Percentiles rank a stretch among this genome's conserved stretches.
Evolutionary conservation across 1,284 basidiomycete genomes (phyloP).

Genomic region (Trametes sp.): DNA sequence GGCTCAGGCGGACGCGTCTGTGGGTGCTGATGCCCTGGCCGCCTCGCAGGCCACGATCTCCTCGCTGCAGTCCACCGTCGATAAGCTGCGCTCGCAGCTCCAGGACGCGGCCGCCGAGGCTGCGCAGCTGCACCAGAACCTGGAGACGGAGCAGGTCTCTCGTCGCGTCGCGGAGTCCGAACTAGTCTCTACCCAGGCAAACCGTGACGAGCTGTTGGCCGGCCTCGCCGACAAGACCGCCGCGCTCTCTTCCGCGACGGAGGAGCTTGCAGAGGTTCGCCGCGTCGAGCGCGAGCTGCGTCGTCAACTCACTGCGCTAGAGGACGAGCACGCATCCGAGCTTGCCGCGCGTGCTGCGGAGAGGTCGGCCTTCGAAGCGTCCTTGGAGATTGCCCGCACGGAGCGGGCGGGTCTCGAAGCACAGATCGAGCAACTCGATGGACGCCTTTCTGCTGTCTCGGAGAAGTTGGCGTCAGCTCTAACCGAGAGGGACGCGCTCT

Average conservation of each 20-base stretch:
- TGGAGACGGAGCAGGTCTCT: slow-evolving; percentile 27
- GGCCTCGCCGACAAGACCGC: slow-evolving; percentile 28
- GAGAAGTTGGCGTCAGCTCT: slow-evolving; percentile 6
- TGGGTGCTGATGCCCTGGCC: slow-evolving; percentile 23
- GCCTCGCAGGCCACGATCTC: slow-evolving; percentile 24
- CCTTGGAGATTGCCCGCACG: slow-evolving; percentile 16
- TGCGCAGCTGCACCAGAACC: slow-evolving; percentile 14
- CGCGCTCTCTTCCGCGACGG: slow-evolving; percentile 16
- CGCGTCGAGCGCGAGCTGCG: slow-evolving; percentile 6
- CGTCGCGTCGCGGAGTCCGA: slow-evolving; percentile 26
- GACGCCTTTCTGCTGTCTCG: slow-evolving; percentile 11
- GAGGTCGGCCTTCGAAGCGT: slow-evolving; percentile 16
- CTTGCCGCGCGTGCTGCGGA: slow-evolving; percentile 17
- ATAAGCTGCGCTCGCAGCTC: slow-evolving; percentile 28
- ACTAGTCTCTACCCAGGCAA: slow-evolving; percentile 16
- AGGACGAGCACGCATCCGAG: slow-evolving; percentile 16
- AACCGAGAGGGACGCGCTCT: slow-evolving; percentile 14
- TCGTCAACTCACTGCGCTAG: slow-evolving; percentile 8
- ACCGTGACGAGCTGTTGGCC: slow-evolving; percentile 18
- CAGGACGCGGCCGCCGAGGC: slow-evolving; percentile 27
- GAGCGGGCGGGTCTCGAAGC: slow-evolving; percentile 8
- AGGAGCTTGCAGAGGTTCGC: slow-evolving; percentile 14
- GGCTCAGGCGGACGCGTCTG: slow-evolving; percentile 20
- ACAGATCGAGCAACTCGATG: slow-evolving; percentile 7
- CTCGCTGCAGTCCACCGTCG: slow-evolving; percentile 30